These are phyloP conservation scores for Domatiomyces globalis DNA, from an alignment of 2,329 filamentous ascomycete species.

Conservation along the genomic window DNA sequence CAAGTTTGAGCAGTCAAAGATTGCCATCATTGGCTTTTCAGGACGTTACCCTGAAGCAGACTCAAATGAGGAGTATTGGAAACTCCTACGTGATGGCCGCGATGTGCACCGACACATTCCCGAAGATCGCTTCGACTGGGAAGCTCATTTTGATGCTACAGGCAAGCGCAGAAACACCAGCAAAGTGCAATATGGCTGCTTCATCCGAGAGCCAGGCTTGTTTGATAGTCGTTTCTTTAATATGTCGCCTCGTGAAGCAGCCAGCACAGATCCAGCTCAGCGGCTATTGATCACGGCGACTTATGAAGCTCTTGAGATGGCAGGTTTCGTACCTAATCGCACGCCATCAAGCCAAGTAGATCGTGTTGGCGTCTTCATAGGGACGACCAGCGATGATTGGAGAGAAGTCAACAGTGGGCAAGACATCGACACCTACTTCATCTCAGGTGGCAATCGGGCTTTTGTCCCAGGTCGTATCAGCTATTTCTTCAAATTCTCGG, in stretches of 20 bases:
- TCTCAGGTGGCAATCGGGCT: constrained; percentile 18
- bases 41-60: constrained; percentile 50
- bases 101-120: constrained; percentile 22
- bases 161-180: constrained; percentile 24
- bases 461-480: constrained; percentile 28
- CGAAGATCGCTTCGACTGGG: constrained; percentile 23
- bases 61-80: constrained; percentile 21
- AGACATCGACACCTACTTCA: constrained; percentile 18
- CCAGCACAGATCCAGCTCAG: constrained; percentile 34
- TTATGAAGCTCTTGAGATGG: constrained; percentile 63
- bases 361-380: constrained; percentile 51
- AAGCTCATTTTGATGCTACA: constrained; percentile 23
- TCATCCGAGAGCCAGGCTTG: constrained; percentile 24
- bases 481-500: constrained; percentile 55
- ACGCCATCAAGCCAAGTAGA: constrained; percentile 45
- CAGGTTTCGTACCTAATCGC: constrained; percentile 53
- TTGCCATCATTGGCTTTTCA: constrained; percentile 64
- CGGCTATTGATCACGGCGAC: constrained; percentile 49
- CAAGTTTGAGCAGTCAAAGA: constrained; percentile 6
- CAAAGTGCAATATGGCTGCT: constrained; percentile 24
- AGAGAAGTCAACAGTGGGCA: constrained; percentile 17
- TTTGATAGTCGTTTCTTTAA: constrained; percentile 31
- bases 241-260: constrained; percentile 20
- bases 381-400: constrained; percentile 23
- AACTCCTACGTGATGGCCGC: constrained; percentile 22